Conservation (phyloP, 345 rosid species). For the Lenwebbia sp. region DNA sequence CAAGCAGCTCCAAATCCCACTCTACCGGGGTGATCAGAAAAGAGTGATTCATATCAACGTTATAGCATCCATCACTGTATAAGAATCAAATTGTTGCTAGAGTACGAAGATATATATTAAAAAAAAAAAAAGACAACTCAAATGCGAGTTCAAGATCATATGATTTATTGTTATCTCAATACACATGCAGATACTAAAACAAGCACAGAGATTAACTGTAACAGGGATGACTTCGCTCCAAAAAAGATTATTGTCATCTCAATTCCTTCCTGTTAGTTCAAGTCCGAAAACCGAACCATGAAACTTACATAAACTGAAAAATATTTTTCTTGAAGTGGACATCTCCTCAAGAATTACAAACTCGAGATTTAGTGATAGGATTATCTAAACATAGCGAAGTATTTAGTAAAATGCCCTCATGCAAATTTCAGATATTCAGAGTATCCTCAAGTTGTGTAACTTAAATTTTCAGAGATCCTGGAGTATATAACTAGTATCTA, state of each 20-base stretch:
- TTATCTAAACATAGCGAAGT: not conserved
- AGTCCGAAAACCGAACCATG: not conserved
- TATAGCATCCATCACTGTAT: not conserved
- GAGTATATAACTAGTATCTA: not conserved
- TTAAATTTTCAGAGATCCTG: not conserved
- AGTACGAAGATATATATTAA: not conserved
- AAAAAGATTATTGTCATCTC: not conserved
- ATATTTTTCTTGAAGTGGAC: not conserved
- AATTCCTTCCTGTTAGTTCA: not conserved
- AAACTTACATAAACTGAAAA: not conserved
- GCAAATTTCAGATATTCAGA: not conserved
- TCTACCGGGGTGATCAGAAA: not conserved
- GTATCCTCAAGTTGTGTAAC: not conserved
- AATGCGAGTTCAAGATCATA: not conserved
- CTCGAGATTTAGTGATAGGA: not conserved
- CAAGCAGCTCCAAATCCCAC: not conserved
- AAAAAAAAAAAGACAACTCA: not conserved
- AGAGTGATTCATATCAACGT: not conserved
- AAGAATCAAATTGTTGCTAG: not conserved
- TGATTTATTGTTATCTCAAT: not conserved
- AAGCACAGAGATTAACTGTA: not conserved
- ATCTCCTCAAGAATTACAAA: not conserved
- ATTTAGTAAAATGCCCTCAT: not conserved
- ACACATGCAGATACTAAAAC: not conserved
- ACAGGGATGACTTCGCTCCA: not conserved